Evolutionary conservation across 2,329 filamentous ascomycete species (phyloP).

Genomic region (Ramularia endophylla): DNA sequence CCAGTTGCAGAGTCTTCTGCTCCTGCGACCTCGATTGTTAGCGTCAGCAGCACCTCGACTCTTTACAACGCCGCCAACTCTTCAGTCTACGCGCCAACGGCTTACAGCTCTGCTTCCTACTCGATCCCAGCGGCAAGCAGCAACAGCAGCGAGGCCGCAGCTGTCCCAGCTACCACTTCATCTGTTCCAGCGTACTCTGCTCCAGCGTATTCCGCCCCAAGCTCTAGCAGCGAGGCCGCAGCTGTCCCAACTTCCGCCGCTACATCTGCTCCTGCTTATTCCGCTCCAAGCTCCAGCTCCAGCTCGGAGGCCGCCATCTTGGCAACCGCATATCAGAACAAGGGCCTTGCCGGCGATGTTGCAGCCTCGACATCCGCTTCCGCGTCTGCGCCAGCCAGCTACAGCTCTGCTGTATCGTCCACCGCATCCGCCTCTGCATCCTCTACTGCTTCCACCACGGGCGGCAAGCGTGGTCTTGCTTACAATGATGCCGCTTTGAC

Average conservation of each 20-base stretch:
- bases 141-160: conserved; percentile 4
- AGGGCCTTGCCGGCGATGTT: neutral
- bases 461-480: conserved; percentile 59
- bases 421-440: conserved; percentile 16
- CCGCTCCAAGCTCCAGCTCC: conserved; percentile 10
- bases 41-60: neutral
- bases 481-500: conserved; percentile 58
- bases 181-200: too few relatives aligned
- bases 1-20: conserved; percentile 1
- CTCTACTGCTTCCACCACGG: conserved; percentile 19
- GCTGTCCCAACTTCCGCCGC: conserved; percentile 9
- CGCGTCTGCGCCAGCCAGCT: conserved; percentile 4
- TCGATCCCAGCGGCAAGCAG: neutral
- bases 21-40: conserved; percentile 1
- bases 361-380: conserved; percentile 4
- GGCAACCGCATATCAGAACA: too few relatives aligned
- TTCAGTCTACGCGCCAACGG: conserved; percentile 1
- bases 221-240: conserved; percentile 14
- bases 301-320: too few relatives aligned
- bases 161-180: conserved; percentile 12
- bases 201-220: conserved; percentile 9
- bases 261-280: conserved; percentile 14
- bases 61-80: conserved; percentile 5
- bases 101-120: conserved; percentile 1
- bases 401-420: conserved; percentile 9